Evolutionary conservation across 345 rosid species (phyloP).

Genomic region (Brassica rapa): DNA sequence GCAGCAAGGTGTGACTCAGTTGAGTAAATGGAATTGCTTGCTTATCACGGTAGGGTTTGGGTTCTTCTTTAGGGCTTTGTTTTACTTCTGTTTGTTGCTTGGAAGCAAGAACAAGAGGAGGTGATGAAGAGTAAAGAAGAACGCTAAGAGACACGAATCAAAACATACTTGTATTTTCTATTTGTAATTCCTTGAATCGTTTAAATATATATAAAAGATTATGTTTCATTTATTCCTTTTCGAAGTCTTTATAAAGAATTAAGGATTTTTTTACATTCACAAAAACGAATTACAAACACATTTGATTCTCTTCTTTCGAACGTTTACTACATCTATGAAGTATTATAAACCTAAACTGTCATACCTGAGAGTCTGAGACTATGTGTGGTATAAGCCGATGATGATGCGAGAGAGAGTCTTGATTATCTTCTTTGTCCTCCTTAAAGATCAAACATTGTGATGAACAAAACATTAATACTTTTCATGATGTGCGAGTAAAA

Average conservation of each 20-base stretch:
- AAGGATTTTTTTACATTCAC: neutral
- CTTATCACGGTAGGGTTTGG: constrained; percentile 86
- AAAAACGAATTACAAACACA: neutral
- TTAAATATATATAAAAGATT: neutral
- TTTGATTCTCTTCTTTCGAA: neutral
- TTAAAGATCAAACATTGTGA: constrained; percentile 11
- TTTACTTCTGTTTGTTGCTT: constrained; percentile 71
- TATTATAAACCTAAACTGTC: constrained; percentile 34
- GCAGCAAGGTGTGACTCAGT: constrained; percentile 68
- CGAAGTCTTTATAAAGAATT: neutral
- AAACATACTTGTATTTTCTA: constrained; percentile 21
- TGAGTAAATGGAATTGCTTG: constrained; percentile 83
- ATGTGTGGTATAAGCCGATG: constrained; percentile 3
- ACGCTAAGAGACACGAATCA: neutral
- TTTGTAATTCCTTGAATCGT: constrained; percentile 20
- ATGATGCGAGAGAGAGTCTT: constrained; percentile 5
- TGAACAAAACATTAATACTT: constrained; percentile 26
- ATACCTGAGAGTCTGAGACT: constrained; percentile 32
- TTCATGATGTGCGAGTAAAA: constrained; percentile 56
- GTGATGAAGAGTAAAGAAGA: neutral
- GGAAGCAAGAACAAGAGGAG: constrained; percentile 57
- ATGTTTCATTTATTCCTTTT: constrained; percentile 7
- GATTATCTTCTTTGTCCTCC: constrained; percentile 20
- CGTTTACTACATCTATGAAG: constrained; percentile 23
- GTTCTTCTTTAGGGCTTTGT: constrained; percentile 77